A percentile compares a stretch with the other conserved stretches of the same genome.
Conservation (phyloP, 768 basidiomycete species). For the Gloeopeniophorella convolvens region DNA sequence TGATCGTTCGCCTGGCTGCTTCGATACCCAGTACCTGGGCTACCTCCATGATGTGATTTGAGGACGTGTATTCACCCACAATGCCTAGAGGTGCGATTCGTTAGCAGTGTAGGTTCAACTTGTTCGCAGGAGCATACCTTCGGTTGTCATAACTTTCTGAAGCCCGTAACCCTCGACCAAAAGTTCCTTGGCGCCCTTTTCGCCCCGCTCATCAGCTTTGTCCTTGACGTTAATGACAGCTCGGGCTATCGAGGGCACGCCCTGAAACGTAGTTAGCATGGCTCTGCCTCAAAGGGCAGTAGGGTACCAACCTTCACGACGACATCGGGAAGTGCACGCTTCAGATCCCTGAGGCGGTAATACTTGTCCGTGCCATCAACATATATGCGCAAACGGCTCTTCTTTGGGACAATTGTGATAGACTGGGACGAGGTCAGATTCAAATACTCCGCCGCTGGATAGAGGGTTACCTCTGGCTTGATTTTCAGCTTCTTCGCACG, state of each 20-base stretch:
- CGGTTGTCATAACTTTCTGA: conserved; percentile 94
- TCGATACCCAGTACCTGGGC: conserved; percentile 96
- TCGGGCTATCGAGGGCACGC: conserved; percentile 79
- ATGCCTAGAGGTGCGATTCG: conserved; percentile 51
- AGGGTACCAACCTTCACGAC: conserved; percentile 73
- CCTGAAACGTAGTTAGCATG: conserved; percentile 38
- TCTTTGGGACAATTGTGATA: conserved; percentile 69
- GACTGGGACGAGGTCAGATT: conserved; percentile 37
- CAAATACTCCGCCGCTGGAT: not conserved
- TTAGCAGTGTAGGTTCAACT: not conserved
- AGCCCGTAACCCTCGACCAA: conserved; percentile 97
- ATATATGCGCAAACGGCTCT: conserved; percentile 72
- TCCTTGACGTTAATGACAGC: conserved; percentile 97
- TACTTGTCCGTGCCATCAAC: conserved; percentile 74
- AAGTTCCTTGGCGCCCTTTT: conserved; percentile 85
- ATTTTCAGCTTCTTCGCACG: conserved; percentile 86
- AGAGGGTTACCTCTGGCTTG: conserved; percentile 60
- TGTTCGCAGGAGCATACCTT: conserved; percentile 47
- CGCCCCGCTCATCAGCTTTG: conserved; percentile 68
- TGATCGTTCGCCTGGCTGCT: conserved; percentile 88
- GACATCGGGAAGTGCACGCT: conserved; percentile 74
- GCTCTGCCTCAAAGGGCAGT: not conserved
- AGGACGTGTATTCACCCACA: conserved; percentile 84
- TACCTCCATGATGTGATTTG: conserved; percentile 97
- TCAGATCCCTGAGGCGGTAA: conserved; percentile 79